Conservation (phyloP, 352 stramenopile species). For the Thraustotheca clavata region DNA sequence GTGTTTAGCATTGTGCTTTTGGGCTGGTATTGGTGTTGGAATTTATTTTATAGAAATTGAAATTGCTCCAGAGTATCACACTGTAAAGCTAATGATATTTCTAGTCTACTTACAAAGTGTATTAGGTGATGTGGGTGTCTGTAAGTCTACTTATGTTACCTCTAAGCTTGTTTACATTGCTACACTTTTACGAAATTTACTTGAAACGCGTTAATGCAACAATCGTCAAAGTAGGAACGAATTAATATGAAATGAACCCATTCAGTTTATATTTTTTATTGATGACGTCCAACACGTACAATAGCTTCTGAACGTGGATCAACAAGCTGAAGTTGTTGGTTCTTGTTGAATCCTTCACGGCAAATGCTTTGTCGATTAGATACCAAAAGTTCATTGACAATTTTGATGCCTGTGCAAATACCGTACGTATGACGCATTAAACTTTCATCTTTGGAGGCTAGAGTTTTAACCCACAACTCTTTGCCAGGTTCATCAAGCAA, state of each 20-base stretch:
- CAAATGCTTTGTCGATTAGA: conserved; percentile 50
- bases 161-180: background rate
- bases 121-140: conserved; percentile 8
- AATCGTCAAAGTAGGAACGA: background rate
- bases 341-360: conserved; percentile 53
- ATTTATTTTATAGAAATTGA: conserved; percentile 19
- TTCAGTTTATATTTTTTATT: background rate
- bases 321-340: conserved; percentile 44
- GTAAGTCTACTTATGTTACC: background rate
- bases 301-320: conserved; percentile 1
- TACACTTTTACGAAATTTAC: conserved; percentile 9
- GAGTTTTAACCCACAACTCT: conserved; percentile 53
- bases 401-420: conserved; percentile 68
- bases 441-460: conserved; percentile 35
- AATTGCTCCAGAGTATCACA: conserved; percentile 8
- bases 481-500: conserved; percentile 45
- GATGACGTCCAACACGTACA: background rate
- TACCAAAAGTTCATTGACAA: conserved; percentile 61
- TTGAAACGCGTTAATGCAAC: background rate
- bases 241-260: background rate
- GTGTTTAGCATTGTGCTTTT: too few species aligned
- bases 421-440: conserved; percentile 56
- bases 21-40: background rate
- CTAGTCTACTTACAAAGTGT: background rate
- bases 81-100: background rate